Conservation (phyloP, 306 rosid species). For the Fragaria vesca region DNA sequence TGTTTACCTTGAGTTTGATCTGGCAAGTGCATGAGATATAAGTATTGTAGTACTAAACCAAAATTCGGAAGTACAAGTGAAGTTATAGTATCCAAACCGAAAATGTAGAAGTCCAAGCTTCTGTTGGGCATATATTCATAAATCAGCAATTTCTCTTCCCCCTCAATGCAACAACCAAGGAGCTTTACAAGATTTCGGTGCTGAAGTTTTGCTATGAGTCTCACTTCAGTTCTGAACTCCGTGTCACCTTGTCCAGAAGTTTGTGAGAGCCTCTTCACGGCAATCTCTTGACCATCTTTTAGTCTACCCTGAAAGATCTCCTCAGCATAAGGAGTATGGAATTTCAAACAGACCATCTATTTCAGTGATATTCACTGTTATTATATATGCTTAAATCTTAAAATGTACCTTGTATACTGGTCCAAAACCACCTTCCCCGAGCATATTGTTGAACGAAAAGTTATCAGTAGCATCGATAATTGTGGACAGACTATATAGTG, state of each 20-base stretch:
- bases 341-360: not conserved
- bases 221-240: constrained; percentile 51
- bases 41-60: not conserved
- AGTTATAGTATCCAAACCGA: constrained; percentile 18
- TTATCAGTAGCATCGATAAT: constrained; percentile 35
- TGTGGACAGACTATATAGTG: constrained; percentile 28
- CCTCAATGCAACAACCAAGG: constrained; percentile 45
- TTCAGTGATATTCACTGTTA: not conserved
- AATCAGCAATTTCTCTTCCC: constrained; percentile 40
- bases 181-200: constrained; percentile 57
- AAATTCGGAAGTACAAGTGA: not conserved
- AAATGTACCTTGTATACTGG: constrained; percentile 42
- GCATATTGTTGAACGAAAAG: constrained; percentile 34
- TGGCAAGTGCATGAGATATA: not conserved
- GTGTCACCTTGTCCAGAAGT: constrained; percentile 42
- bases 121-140: constrained; percentile 50
- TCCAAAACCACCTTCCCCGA: constrained; percentile 56
- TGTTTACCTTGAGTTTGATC: constrained; percentile 11
- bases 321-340: not conserved
- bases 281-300: constrained; percentile 44
- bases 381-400: not conserved
- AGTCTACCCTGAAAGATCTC: constrained; percentile 39
- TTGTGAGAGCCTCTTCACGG: constrained; percentile 49
- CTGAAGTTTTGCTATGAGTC: constrained; percentile 44
- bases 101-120: constrained; percentile 48